Base-by-base conservation (phyloP, 805 yeast species). In the Ogataea polymorpha region DNA sequence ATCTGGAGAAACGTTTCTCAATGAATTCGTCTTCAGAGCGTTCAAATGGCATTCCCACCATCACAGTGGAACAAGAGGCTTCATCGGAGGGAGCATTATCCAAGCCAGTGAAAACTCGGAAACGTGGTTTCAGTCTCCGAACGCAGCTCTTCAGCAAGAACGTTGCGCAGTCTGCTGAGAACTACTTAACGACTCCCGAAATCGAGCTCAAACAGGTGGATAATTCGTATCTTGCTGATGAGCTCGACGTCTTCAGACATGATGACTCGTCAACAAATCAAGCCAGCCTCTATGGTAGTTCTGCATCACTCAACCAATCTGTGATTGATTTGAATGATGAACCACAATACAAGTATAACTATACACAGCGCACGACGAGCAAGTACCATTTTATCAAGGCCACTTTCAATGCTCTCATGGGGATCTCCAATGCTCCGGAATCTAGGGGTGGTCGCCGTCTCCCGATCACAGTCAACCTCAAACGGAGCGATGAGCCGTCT, bases 361-460 rank as follows among this genome's bases (percentile, higher is more conserved):
- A 32, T 12, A 32, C 30, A 18, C 30, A 15, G 35, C 39, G 13
- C 26, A 25, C 32, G 16, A 38, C 29, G 26, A 32, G 42, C 30
- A 39, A 39, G 33, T 35, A 34, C 14, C 35, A 39, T 16, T 17
- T 27, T 15, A 24, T 46, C 25, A 36, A 44, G 18, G 25, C 31
- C 23, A 17, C 38, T 9, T 23, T 32, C 7, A 49, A 74, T 38
- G 53, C 62, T 20, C 25, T 80, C 2, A 39, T 77, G 25, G 82
- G 84, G 26, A 66, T 67, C 11, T 55, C 67, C 18, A 67, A 70
- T 8, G 55, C 67, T 11, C 73, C 78, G 7, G 76, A 78, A 13
- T 73, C 93, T 0, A 71, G 69, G 30, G 72, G 79, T 32, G 97
- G 97, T 2, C 69, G 98, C 45, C 66, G 71, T 25, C 75, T 90